A percentile compares a stretch with the other conserved stretches of the same genome.
phyloP scores from a whole-genome alignment of 805 yeast genomes.

The Ogataea ganodermae region DNA sequence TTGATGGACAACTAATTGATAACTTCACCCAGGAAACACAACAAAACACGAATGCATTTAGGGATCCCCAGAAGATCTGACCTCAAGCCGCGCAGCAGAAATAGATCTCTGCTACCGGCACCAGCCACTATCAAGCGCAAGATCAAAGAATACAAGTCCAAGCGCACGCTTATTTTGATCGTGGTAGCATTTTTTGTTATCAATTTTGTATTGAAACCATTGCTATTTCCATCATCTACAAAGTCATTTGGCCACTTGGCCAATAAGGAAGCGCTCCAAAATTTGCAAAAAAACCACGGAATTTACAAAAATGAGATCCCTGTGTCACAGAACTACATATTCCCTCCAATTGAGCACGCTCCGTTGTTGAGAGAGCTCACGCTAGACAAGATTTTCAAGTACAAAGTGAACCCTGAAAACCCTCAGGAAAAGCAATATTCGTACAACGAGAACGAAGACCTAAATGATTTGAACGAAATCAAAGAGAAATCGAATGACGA shows the following conservation, averaged over 20 bases:
- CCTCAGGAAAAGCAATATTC: constrained; percentile 37
- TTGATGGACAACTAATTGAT: background rate
- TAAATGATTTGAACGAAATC: constrained; percentile 40
- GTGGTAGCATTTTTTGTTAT: constrained; percentile 12
- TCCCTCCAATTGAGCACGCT: constrained; percentile 76
- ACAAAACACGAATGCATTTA: constrained; percentile 23
- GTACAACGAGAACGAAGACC: constrained; percentile 47
- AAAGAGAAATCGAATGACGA: constrained; percentile 49
- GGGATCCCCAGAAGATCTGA: constrained; percentile 31
- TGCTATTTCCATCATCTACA: constrained; percentile 10
- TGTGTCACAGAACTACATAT: constrained; percentile 56
- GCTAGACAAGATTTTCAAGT: constrained; percentile 51
- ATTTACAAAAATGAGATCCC: constrained; percentile 46
- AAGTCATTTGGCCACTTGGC: constrained; percentile 27
- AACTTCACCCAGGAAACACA: background rate
- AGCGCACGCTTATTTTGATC: constrained; percentile 8
- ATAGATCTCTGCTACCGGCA: constrained; percentile 21
- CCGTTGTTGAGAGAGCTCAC: constrained; percentile 59
- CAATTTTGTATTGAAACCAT: constrained; percentile 37
- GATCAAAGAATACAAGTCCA: constrained; percentile 15
- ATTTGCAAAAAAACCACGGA: constrained; percentile 41
- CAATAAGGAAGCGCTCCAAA: constrained; percentile 26
- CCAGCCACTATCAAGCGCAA: constrained; percentile 22
- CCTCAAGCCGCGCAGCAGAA: constrained; percentile 25
- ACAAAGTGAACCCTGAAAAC: constrained; percentile 45